A percentile compares a stretch with the other conserved stretches of the same genome.
These are phyloP conservation scores for Kwoniella dendrophila DNA, from an alignment of 768 basidiomycete species.

Conservation along the genomic window DNA sequence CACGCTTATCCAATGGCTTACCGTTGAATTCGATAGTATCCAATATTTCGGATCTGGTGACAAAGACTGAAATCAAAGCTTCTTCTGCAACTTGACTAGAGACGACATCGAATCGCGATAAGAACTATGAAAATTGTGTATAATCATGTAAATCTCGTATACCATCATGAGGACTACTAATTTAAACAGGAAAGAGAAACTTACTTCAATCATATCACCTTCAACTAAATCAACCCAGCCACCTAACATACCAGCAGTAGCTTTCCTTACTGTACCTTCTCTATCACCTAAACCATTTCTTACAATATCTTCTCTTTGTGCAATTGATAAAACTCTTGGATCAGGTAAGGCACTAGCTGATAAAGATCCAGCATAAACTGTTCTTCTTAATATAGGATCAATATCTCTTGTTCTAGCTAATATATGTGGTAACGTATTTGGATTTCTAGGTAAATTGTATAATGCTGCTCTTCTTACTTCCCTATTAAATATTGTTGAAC, in stretches of 20 bases:
- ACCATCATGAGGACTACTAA: constrained; percentile 22
- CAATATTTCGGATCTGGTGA: constrained; percentile 66
- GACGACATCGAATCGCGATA: constrained; percentile 54
- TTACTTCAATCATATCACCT: constrained; percentile 59
- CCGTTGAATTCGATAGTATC: constrained; percentile 71
- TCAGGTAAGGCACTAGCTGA: constrained; percentile 65
- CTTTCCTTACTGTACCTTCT: constrained; percentile 70
- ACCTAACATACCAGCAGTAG: constrained; percentile 71
- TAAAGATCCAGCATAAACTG: constrained; percentile 69
- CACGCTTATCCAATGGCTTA: constrained; percentile 53
- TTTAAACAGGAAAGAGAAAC: constrained; percentile 7
- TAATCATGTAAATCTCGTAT: constrained; percentile 31
- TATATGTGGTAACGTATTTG: constrained; percentile 65
- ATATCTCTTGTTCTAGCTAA: constrained; percentile 77
- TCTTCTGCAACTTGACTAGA: constrained; percentile 65
- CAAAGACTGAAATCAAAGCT: constrained; percentile 73
- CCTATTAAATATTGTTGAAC: too few species aligned
- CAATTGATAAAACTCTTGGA: constrained; percentile 67
- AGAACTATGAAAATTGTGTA: constrained; percentile 55
- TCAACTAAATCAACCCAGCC: constrained; percentile 71
- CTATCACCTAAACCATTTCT: constrained; percentile 84
- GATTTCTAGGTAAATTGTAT: constrained; percentile 67
- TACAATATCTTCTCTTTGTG: constrained; percentile 76
- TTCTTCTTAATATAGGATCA: constrained; percentile 72
- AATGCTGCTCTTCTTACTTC: constrained; percentile 84